Base-by-base conservation (phyloP, 345 rosid genomes). In the Atalantia buxifolia region DNA sequence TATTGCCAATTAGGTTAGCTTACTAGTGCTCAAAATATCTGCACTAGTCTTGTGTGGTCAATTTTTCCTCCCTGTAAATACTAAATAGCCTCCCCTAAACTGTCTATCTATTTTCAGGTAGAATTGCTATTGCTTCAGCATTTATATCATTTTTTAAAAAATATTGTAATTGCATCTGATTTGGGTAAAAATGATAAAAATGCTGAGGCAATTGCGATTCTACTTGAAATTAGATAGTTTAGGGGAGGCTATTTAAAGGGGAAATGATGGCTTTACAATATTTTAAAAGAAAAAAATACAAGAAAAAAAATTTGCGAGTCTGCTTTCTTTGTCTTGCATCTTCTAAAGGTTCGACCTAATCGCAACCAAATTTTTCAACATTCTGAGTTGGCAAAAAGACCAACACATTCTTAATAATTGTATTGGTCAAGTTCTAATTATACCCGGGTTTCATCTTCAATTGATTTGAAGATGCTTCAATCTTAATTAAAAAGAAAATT, bases 361-460 rank as follows among this genome's bases (percentile, higher is more conserved):
- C 4, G 6, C 1, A 68, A 5, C 71, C 53, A 10, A 38, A 50
- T 9, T 71, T 71, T 53, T 8, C 24, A 70, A 50, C n/a, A 30
- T 19, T 71, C 59, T 71, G 38, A 19, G 60, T 71, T 50, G 74
- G 74, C 74, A 50, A 19, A 25, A 50, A 30, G 74, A 71, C 6
- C 31, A 25, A 62, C 62, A 19, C 62, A 53, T 50, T 38, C 18
- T 28, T 7, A 66, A 66, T 33, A 19, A 33, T 33, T 66, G 16
- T 35, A 21, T 7, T 9, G 14, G 27, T 35, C 69, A 30, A 33
- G n/a, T 16, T 5, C 25, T 64, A 16, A 21, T 21, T 7, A 4
- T 19, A 66, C 9, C n/a, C 8, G 9, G 0, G 31, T 16, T 66
- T 0, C 38, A 36, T 13, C 4, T 33, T 19, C 22, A 7, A 12